Percentiles rank a stretch among this genome's conserved stretches.
Evolutionary conservation across 345 rosid species (phyloP).

Genomic region (Schrenkiella parvula): DNA sequence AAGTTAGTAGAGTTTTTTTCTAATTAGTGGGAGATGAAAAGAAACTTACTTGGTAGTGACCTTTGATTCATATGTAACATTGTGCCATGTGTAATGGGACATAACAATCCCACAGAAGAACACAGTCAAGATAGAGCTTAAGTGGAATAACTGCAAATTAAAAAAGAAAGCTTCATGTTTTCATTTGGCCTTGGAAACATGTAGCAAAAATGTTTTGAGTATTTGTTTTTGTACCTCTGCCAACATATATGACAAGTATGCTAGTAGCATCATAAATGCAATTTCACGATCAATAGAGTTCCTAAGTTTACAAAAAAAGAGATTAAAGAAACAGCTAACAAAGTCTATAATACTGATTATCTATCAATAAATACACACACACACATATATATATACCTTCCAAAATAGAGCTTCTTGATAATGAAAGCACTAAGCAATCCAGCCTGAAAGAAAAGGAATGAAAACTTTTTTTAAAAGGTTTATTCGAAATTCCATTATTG

Average conservation of each 20-base stretch:
- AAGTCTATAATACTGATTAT: neutral
- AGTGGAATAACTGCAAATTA: constrained; percentile 61
- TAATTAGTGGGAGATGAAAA: neutral
- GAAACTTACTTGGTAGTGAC: constrained; percentile 77
- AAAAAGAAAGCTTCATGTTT: constrained; percentile 8
- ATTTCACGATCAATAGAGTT: constrained; percentile 95
- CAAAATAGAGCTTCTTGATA: constrained; percentile 81
- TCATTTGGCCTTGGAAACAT: neutral
- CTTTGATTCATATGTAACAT: constrained; percentile 85
- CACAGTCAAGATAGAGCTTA: constrained; percentile 90
- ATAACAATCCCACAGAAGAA: constrained; percentile 96
- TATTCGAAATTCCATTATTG: neutral
- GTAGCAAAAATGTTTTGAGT: neutral
- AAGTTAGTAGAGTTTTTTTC: neutral
- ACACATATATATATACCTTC: constrained; percentile 51
- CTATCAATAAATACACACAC: neutral
- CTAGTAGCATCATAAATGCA: constrained; percentile 95
- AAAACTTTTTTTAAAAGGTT: neutral
- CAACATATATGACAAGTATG: constrained; percentile 87
- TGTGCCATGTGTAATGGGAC: constrained; percentile 99
- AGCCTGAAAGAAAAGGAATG: constrained; percentile 45
- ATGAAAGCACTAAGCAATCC: constrained; percentile 88
- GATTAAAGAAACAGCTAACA: neutral
- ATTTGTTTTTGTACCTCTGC: constrained; percentile 64
- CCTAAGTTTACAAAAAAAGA: constrained; percentile 33